These are phyloP conservation scores for Podaxis mareebaensis DNA, from an alignment of 768 basidiomycete genomes.

Conservation along the genomic window DNA sequence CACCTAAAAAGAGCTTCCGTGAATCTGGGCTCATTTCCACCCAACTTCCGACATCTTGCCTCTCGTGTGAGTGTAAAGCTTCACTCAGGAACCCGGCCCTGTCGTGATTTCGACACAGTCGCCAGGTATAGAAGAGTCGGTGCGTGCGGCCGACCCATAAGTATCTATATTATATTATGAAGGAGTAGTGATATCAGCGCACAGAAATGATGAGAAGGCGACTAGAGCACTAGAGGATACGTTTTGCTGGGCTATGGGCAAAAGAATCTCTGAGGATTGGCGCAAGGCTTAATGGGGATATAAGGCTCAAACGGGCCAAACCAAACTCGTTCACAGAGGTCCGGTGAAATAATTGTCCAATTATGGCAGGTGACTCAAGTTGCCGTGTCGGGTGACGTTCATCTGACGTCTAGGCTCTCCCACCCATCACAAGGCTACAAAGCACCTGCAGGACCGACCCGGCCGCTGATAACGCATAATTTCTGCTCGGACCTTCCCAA, in stretches of 20 bases:
- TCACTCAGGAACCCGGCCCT: too few relatives aligned
- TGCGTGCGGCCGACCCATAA: not conserved
- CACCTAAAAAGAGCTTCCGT: too few relatives aligned
- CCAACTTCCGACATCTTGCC: too few relatives aligned
- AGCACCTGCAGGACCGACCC: not conserved
- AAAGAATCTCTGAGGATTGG: not conserved
- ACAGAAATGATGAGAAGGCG: not conserved
- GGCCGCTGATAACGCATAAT: slow-evolving; percentile 4
- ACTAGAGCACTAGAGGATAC: not conserved
- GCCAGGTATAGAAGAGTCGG: not conserved
- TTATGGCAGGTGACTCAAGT: slow-evolving; percentile 6
- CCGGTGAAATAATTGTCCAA: slow-evolving; percentile 5
- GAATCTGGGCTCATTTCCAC: too few relatives aligned
- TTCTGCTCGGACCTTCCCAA: slow-evolving; percentile 1
- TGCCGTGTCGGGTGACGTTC: slow-evolving; percentile 11
- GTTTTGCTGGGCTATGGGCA: slow-evolving; percentile 7
- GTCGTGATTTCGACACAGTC: not conserved
- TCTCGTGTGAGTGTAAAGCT: too few relatives aligned
- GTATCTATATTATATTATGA: not conserved
- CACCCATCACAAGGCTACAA: not conserved
- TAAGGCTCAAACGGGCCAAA: not conserved
- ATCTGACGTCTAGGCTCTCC: slow-evolving; percentile 1
- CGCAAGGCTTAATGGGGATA: not conserved
- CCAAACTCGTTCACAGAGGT: not conserved
- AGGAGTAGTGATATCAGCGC: not conserved